Base-by-base conservation (phyloP, 768 basidiomycete species). In the Podaxis carcinomalis region DNA sequence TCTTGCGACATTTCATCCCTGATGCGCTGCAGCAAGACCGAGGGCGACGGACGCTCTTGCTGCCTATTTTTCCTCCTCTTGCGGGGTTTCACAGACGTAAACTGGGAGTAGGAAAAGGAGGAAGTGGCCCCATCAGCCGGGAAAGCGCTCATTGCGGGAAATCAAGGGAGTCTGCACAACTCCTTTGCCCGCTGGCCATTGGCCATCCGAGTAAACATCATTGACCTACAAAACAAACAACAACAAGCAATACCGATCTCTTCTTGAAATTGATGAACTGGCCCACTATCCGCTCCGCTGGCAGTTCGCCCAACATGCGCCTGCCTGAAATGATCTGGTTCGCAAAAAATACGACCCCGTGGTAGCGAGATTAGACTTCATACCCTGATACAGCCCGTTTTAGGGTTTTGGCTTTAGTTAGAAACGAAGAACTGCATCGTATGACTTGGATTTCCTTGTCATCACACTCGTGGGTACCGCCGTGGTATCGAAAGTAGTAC, bases 61-160 rank as follows among this genome's bases (percentile, higher is more conserved):
- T 64, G 54, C 51, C 73, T 78, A 62, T 75, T 75, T 67, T 72
- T 81, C 65, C 81, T 79, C 67, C 81, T 87, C 72, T 79, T 86
- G 68, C 81, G 80, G 25, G 79, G 68, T 62, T 73, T 75, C 62
- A 81, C 80, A 56, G 78, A 78, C 23, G 73, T 79, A 70, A 87
- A 87, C 10, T 82, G 77, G 57, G 80, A 71, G 68, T 82, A 82
- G 61, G 79, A 77, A 59, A 75, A 78, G 54, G 78, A 76, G 56
- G 70, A 56, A 51, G 65, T 35, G 46, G 42, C 13, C 16, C 1
- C 35, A 25, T 61, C 59, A 35, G 9, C 16, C 28, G 25, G 32
- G 47, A 67, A 59, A 53, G 63, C 67, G 63, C 54, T 64, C 66
- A 64, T 67, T 51, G 55, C 55, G 64, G 63, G 16, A 44, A 44